phyloP scores from a whole-genome alignment of 2,329 filamentous ascomycete species.

The Alternaria novae-zelandiae region DNA sequence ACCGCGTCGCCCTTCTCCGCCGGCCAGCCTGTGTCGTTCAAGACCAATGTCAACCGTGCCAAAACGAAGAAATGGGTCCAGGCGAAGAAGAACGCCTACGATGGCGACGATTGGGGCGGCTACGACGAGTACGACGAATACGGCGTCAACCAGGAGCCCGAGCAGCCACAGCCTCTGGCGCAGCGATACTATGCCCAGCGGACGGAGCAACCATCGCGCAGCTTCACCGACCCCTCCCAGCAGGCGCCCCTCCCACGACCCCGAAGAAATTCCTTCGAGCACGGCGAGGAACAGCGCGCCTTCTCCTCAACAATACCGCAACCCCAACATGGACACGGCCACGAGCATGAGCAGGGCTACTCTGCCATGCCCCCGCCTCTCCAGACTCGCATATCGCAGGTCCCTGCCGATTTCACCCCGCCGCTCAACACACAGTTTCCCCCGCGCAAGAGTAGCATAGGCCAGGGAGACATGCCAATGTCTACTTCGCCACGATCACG shows the following conservation, averaged over 20 bases:
- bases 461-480: slow-evolving; percentile 46
- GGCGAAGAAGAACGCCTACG: slow-evolving; percentile 84
- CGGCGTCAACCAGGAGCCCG: slow-evolving; percentile 56
- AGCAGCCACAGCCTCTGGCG: slow-evolving; percentile 48
- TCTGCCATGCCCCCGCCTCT: slow-evolving; percentile 60
- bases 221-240: slow-evolving; percentile 51
- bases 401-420: slow-evolving; percentile 39
- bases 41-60: slow-evolving; percentile 83
- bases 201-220: slow-evolving; percentile 36
- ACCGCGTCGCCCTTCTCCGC: slow-evolving; percentile 33
- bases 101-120: slow-evolving; percentile 91
- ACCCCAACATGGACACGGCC: slow-evolving; percentile 24
- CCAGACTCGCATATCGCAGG: slow-evolving; percentile 51
- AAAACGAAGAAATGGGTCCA: slow-evolving; percentile 97
- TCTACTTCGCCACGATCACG: slow-evolving; percentile 35
- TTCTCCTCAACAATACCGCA: slow-evolving; percentile 51
- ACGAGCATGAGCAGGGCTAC: slow-evolving; percentile 41
- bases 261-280: slow-evolving; percentile 61
- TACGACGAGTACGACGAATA: slow-evolving; percentile 63
- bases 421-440: slow-evolving; percentile 57
- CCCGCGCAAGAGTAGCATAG: slow-evolving; percentile 68
- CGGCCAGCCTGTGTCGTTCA: slow-evolving; percentile 66
- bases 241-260: slow-evolving; percentile 31
- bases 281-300: slow-evolving; percentile 59
- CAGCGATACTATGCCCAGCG: slow-evolving; percentile 53